Evolutionary conservation across 208 protist species (phyloP), one percentile per base, ranked within the genome.

Genomic region (Novymonas esmeraldas): DNA sequence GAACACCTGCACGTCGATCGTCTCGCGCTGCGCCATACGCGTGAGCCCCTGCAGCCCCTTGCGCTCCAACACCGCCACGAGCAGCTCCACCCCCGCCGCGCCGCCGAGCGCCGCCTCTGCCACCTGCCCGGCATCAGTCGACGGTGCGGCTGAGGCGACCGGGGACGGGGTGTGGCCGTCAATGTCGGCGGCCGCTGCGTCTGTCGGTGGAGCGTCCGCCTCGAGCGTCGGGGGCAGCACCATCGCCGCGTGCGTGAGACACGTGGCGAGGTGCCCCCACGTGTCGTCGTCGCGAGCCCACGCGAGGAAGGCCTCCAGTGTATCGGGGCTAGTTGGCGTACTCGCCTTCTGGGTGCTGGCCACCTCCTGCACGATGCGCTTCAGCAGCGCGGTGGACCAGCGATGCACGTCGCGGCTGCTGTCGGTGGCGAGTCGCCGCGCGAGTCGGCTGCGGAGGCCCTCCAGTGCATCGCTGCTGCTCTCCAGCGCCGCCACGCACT

Each of bases 1-100:
- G 48, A 97, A 97, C 5, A 93, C 84, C 5, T 62, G 42, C 55
- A 94, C 73, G 51, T 97, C 92, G 70, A 97, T 93, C 48, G 87
- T 79, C 64, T 94, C 83, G 56, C 65, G 64, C 59, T 80, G 75
- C 39, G 89, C 44, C 9, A 79, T 71, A 18, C 64, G 51, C 3
- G 57, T 64, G 2, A 97, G 66, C 2, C 77, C 81, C 6, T 76
- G 68, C 51, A 97, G 73, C 11, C 84, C 85, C 34, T 86, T 82
- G 70, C 82, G 81, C 20, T 73, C 70, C 49, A 97, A 84, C 16
- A 93, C 64, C 0, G 63, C 54, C 56, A 81, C 67, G 22, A 97
- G 71, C 26, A 87, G 39, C 48, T 78, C 63, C 48, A 88, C 75
- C 4, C 83, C 80, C 9, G 65, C 55, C 0, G 28, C 67, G 3